A percentile compares a stretch with the other conserved stretches of the same genome.
phyloP scores from a whole-genome alignment of 805 yeast genomes.

The Limtongia smithiae region DNA sequence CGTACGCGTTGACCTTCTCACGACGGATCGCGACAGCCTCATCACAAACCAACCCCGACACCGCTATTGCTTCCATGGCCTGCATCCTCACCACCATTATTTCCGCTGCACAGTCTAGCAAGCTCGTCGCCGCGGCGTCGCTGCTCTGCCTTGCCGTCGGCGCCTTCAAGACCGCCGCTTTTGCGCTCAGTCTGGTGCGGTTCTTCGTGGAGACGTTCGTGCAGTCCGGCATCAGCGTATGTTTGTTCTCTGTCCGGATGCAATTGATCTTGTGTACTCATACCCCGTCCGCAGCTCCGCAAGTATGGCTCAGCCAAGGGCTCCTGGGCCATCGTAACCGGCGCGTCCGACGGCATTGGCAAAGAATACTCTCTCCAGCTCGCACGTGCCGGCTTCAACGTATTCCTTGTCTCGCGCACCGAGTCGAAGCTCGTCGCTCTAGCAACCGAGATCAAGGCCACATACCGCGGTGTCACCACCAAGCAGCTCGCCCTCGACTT shows the following conservation, averaged over 20 bases:
- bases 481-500: slow-evolving; percentile 75
- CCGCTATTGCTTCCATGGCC: no score
- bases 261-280: neutral
- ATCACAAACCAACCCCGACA: no score
- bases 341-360: slow-evolving; percentile 97
- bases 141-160: slow-evolving; percentile 13
- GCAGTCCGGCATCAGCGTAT: slow-evolving; percentile 20
- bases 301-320: slow-evolving; percentile 75
- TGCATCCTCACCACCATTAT: no score
- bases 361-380: slow-evolving; percentile 84
- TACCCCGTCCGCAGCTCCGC: slow-evolving; percentile 38
- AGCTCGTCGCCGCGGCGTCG: slow-evolving; percentile 5
- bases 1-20: no score
- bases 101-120: slow-evolving; percentile 5
- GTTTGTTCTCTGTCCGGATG: slow-evolving; percentile 4
- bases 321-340: slow-evolving; percentile 93
- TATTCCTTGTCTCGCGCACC: slow-evolving; percentile 82
- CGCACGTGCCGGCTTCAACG: slow-evolving; percentile 78
- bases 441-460: slow-evolving; percentile 54
- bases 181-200: slow-evolving; percentile 8
- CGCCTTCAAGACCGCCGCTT: slow-evolving; percentile 4
- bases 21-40: no score
- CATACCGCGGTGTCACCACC: slow-evolving; percentile 56
- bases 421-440: slow-evolving; percentile 65
- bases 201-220: slow-evolving; percentile 16